phyloP scores from a whole-genome alignment of 805 yeast genomes.

The Wickerhamomyces bisporus region DNA sequence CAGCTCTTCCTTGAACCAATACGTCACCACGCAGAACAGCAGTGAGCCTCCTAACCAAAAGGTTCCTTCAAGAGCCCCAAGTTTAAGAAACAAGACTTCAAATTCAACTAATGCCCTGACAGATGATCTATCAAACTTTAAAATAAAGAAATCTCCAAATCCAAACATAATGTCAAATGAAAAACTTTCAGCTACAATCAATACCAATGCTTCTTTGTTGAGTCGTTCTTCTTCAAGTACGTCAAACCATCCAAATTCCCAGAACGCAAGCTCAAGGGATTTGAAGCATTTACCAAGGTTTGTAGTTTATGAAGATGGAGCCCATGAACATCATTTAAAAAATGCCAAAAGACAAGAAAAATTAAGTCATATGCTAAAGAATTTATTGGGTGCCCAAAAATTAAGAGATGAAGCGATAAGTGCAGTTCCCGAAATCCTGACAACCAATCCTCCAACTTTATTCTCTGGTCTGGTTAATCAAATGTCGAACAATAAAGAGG shows the following conservation, averaged over 20 bases:
- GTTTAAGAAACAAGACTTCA: conserved; percentile 1
- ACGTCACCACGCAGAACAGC: not conserved
- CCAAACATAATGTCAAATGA: conserved; percentile 3
- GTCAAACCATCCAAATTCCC: conserved; percentile 7
- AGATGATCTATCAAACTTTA: conserved; percentile 7
- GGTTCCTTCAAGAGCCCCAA: not conserved
- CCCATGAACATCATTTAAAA: conserved; percentile 74
- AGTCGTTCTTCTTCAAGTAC: conserved; percentile 21
- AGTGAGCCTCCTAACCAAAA: not conserved
- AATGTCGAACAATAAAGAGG: conserved; percentile 42
- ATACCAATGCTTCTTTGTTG: not conserved
- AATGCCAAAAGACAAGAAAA: conserved; percentile 78
- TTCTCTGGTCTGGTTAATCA: conserved; percentile 64
- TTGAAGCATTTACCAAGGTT: conserved; percentile 35
- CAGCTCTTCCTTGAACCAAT: not conserved
- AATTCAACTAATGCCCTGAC: not conserved
- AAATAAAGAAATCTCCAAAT: conserved; percentile 11
- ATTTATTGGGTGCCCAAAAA: conserved; percentile 68
- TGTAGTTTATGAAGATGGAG: conserved; percentile 56
- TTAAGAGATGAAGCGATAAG: conserved; percentile 65
- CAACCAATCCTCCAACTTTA: conserved; percentile 60
- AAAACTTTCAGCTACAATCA: conserved; percentile 1
- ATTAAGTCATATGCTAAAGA: conserved; percentile 67
- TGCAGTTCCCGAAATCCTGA: conserved; percentile 65
- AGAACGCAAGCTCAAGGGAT: conserved; percentile 3